Conservation (phyloP, 1,284 basidiomycete species). For the Marasmius sp. region DNA sequence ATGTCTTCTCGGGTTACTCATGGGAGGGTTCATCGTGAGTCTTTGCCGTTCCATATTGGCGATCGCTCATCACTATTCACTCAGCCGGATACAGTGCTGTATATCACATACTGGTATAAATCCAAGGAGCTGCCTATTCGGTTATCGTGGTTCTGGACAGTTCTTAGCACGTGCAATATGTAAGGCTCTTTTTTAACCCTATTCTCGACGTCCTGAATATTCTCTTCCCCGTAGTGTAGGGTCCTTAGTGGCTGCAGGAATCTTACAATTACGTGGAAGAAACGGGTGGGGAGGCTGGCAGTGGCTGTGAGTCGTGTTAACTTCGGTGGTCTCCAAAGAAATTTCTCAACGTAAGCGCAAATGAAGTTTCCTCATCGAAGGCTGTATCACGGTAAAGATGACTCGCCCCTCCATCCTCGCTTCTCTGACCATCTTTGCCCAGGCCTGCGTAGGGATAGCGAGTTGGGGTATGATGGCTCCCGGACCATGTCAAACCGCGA, state of each 20-base stretch:
- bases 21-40: neutral
- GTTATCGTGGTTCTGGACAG: constrained; percentile 63
- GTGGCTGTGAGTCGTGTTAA: constrained; percentile 24
- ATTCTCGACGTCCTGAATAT: neutral
- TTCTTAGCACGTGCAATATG: neutral
- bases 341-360: constrained; percentile 30
- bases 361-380: constrained; percentile 45
- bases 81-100: constrained; percentile 58
- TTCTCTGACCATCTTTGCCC: constrained; percentile 34
- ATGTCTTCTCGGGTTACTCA: constrained; percentile 39
- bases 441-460: constrained; percentile 58
- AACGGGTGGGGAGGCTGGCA: constrained; percentile 60
- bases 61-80: constrained; percentile 31
- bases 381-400: constrained; percentile 13
- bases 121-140: constrained; percentile 62
- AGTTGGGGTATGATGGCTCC: constrained; percentile 73
- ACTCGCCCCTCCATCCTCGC: neutral
- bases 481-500: constrained; percentile 65
- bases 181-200: neutral
- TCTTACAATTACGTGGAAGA: constrained; percentile 60
- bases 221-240: neutral
- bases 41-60: constrained; percentile 6
- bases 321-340: neutral
- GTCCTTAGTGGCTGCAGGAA: constrained; percentile 60
- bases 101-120: neutral